These are phyloP conservation scores for Rhodomyrtus tomentosa DNA, from an alignment of 345 rosid species.

Conservation along the genomic window DNA sequence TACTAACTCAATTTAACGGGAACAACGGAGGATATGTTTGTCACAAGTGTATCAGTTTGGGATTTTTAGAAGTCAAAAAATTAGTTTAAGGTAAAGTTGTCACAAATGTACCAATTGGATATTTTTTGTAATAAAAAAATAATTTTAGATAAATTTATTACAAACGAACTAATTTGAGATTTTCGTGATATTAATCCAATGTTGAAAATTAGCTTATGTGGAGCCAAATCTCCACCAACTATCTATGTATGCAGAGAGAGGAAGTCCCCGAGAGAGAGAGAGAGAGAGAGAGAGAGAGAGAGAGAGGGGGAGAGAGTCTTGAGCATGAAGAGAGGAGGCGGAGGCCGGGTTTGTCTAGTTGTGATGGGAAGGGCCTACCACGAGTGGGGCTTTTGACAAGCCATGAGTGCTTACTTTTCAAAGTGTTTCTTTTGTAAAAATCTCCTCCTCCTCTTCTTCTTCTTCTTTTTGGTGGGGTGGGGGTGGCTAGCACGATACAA, in stretches of 20 bases:
- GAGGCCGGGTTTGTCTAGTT: not conserved
- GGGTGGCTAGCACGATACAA: not conserved
- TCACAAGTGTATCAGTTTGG: too few relatives aligned
- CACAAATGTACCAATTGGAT: too few relatives aligned
- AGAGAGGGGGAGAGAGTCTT: conserved; percentile 6
- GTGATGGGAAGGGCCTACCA: conserved; percentile 26
- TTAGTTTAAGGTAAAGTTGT: too few relatives aligned
- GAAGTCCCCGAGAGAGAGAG: not conserved
- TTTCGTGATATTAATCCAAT: too few relatives aligned
- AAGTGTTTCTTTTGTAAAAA: conserved; percentile 5
- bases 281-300: not conserved
- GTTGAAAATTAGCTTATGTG: not conserved
- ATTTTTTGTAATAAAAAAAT: too few relatives aligned
- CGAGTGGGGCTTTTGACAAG: conserved; percentile 23
- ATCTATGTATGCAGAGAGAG: not conserved
- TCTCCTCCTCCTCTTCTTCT: too few relatives aligned
- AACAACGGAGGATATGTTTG: too few relatives aligned
- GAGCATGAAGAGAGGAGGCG: conserved; percentile 12
- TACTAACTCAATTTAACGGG: too few relatives aligned
- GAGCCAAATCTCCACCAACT: not conserved
- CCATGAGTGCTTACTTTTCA: conserved; percentile 36
- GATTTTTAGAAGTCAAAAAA: too few relatives aligned
- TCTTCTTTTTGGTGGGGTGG: not conserved
- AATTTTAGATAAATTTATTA: too few relatives aligned
- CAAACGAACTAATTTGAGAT: too few relatives aligned